Conservation (phyloP, 768 basidiomycete genomes). For the Saitozyma sp. region DNA sequence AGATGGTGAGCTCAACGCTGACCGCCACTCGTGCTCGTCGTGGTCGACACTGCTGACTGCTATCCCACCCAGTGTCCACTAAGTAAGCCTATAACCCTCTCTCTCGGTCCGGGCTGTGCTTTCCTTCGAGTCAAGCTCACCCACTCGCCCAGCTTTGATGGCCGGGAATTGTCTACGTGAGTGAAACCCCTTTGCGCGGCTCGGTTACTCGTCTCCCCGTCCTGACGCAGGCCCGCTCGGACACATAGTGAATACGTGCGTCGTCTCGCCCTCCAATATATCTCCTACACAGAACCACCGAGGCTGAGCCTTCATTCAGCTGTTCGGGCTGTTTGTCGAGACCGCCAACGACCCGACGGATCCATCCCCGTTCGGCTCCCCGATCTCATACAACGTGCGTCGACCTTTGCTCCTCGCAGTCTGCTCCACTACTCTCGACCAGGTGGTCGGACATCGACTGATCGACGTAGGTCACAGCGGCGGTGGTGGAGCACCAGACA, state of each 20-base stretch:
- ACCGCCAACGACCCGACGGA: conserved; percentile 15
- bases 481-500: conserved; percentile 21
- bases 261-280: not conserved
- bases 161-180: conserved; percentile 32
- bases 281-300: not conserved
- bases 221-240: too few relatives aligned
- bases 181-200: conserved; percentile 6
- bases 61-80: conserved; percentile 8
- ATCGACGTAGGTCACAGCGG: conserved; percentile 19
- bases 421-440: too few relatives aligned
- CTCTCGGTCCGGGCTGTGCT: not conserved
- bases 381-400: conserved; percentile 30
- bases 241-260: conserved; percentile 21
- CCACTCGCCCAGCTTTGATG: conserved; percentile 19
- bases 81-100: conserved; percentile 6
- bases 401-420: too few relatives aligned
- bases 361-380: conserved; percentile 26
- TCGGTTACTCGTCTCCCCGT: too few relatives aligned
- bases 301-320: conserved; percentile 5
- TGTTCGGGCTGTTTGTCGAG: conserved; percentile 34
- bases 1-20: conserved; percentile 19
- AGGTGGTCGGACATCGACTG: not conserved
- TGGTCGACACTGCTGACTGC: not conserved
- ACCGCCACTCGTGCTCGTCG: not conserved
- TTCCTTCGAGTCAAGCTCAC: not conserved